Evolutionary conservation across 768 basidiomycete genomes (phyloP), one percentile per base, ranked within the genome.

Genomic region (Coprinopsis marcescibilis): DNA sequence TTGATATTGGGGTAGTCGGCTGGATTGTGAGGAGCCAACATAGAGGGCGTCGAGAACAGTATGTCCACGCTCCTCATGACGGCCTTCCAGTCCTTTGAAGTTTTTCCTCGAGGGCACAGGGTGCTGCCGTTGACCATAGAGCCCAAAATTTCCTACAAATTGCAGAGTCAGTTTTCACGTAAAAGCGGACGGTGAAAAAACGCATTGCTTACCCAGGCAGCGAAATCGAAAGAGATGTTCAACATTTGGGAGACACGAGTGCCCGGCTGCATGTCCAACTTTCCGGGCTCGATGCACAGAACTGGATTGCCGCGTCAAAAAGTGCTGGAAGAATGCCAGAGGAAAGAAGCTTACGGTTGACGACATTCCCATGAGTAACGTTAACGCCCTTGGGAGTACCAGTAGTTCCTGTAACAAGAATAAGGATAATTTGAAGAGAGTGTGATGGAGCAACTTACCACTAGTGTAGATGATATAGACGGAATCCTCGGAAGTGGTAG

Each of bases 201-300:
- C 36, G 17, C 3, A 11, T 25, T 8, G 25, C 53, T 51, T 50
- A 65, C 77, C 81, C 81, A 83, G 15, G 77, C 78, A 34, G 76
- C 77, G 78, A 83, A 81, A 53, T 83, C 81, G 55, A 81, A 83
- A 3, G 79, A 74, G 35, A 83, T 73, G 51, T 81, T 81, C 61
- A 83, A 69, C 19, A 81, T 62, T 53, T 81, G 80, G 6, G 78
- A 71, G 17, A 81, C 77, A 10, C 76, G 70, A 24, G 70, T 54
- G 11, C 80, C 78, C 1, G 77, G 76, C n/a, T 58, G 50, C 76
- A 83, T 80, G 25, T 71, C 70, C 8, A 81, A 65, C 52, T 76
- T 80, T n/a, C 78, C 80, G 20, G 79, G 80, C 15, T 65, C 52
- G 47, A 66, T 55, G 40, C 65, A 67, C 15, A 70, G 54, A 19